A percentile compares a stretch with the other conserved stretches of the same genome.
Evolutionary conservation across 1,139 yeast genomes (phyloP).

Genomic region (Cylindricascospora bacillispora): DNA sequence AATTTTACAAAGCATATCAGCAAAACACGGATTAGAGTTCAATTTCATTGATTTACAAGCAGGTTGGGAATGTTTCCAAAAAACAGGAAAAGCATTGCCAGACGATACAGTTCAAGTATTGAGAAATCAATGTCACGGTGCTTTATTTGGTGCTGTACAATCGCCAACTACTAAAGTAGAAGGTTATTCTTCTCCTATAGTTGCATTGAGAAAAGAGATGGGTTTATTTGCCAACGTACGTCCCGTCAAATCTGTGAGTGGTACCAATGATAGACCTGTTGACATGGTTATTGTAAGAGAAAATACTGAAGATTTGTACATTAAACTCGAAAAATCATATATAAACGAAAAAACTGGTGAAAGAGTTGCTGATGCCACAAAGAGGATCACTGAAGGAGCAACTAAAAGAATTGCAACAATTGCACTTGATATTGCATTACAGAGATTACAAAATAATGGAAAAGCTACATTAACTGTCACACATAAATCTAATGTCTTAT

Average conservation of each 20-base stretch:
- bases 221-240: conserved; percentile 94
- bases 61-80: conserved; percentile 84
- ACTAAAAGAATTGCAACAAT: conserved; percentile 76
- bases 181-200: conserved; percentile 96
- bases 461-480: conserved; percentile 73
- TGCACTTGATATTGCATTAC: conserved; percentile 85
- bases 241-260: conserved; percentile 88
- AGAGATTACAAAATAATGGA: conserved; percentile 74
- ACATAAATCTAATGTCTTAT: conserved; percentile 90
- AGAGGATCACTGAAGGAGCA: conserved; percentile 85
- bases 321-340: conserved; percentile 78
- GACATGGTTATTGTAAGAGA: conserved; percentile 98
- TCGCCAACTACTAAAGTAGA: conserved; percentile 90
- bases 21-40: conserved; percentile 61
- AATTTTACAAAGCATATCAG: conserved; percentile 69
- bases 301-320: conserved; percentile 93
- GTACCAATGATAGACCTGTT: conserved; percentile 66
- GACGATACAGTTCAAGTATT: conserved; percentile 78
- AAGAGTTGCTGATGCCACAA: conserved; percentile 92
- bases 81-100: conserved; percentile 91
- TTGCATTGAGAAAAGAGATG: conserved; percentile 87
- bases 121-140: conserved; percentile 83
- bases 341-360: conserved; percentile 62
- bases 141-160: conserved; percentile 92
- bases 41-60: conserved; percentile 84